Conservation (phyloP, 2,329 filamentous ascomycete species). For the Albophoma yamanashiensis region DNA sequence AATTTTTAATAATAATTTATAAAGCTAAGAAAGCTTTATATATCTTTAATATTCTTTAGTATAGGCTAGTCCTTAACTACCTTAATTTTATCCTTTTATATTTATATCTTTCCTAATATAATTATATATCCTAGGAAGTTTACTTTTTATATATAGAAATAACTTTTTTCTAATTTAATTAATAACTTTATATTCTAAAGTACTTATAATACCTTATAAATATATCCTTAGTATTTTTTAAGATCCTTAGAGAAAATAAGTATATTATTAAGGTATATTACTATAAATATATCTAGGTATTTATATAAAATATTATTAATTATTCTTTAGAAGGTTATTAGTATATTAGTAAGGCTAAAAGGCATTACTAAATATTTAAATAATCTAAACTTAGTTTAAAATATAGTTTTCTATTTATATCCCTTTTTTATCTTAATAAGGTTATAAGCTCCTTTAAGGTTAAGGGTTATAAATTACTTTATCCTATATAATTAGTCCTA, state of each 20-base stretch:
- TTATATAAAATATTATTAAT: constrained; percentile 4
- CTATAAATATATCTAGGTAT: constrained; percentile 6
- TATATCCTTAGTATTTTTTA: too few relatives aligned
- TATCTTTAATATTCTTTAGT: neutral
- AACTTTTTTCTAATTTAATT: too few relatives aligned
- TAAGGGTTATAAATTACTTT: neutral
- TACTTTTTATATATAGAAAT: too few relatives aligned
- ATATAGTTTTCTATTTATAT: constrained; percentile 23
- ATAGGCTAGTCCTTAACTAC: neutral
- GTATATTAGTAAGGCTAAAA: constrained; percentile 13
- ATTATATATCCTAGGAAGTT: too few relatives aligned
- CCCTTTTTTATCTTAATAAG: constrained; percentile 3
- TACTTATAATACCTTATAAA: too few relatives aligned
- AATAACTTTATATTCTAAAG: too few relatives aligned
- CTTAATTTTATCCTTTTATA: neutral
- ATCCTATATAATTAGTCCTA: constrained; percentile 7
- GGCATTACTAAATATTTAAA: constrained; percentile 22
- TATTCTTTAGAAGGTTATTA: constrained; percentile 4
- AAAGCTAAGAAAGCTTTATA: neutral
- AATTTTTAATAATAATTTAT: neutral
- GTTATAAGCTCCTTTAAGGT: neutral
- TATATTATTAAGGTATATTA: constrained; percentile 7
- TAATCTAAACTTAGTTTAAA: constrained; percentile 17
- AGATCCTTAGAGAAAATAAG: constrained; percentile 6
- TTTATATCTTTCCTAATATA: too few relatives aligned